Base-by-base conservation (phyloP, 306 rosid genomes). In the Urtica urens region DNA sequence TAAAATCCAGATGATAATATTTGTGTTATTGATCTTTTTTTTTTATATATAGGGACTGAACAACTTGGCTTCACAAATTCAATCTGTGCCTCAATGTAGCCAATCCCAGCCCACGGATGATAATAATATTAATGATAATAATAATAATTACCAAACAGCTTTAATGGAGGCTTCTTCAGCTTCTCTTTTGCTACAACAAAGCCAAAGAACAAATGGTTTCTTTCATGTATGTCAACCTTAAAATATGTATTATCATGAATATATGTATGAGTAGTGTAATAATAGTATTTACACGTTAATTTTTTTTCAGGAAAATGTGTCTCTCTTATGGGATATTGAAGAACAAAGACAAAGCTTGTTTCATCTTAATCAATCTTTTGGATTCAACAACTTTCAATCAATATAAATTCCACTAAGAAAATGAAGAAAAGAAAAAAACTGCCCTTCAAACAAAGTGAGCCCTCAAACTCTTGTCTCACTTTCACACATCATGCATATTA, bases 291-390 rank as follows among this genome's bases (percentile, higher is more conserved):
- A 49, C 65, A 69, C 38, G 67, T 42, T 47, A 72, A 48, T 55
- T 69, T 45, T 55, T 69, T 77, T 73, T 83, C 94, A 87, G 94
- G 79, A 65, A 35, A 46, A 26, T 49, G 76, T 63, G 48, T 67
- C 64, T 67, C 62, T 73, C 19, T 65, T 77, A 58, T 80, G 88
- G 93, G 94, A 80, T n/a, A 49, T 37, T 44, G 93, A 80, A 64
- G 93, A 83, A 31, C 87, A 83, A 38, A 74, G 80, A 68, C 93
- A 79, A 55, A 76, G 53, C 79, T 54, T 80, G n/a, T n/a, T n/a
- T n/a, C n/a, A n/a, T 72, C 81, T 64, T 52, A 71, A 55, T 64
- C 75, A 87, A 57, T 80, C 77, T n/a, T n/a, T n/a, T 67, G 87
- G 80, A 58, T 68, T 74, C 44, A 61, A 49, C 80, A 72, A 76